Percentiles rank a stretch among this genome's conserved stretches.
Conservation (phyloP, 495 filamentous ascomycete genomes). For the Aspergillus sparsus region DNA sequence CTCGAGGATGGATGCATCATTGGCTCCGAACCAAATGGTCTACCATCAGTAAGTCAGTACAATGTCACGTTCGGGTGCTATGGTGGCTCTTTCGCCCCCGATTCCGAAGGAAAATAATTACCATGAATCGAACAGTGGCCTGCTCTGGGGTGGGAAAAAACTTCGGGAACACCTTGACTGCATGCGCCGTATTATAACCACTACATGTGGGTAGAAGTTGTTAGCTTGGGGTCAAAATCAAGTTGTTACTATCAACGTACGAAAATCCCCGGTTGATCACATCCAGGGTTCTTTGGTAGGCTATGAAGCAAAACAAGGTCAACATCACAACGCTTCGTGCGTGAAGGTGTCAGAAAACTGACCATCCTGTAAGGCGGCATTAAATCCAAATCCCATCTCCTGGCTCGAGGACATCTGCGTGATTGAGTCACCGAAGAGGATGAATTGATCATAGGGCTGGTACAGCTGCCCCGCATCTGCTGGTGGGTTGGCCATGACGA, state of each 20-base stretch:
- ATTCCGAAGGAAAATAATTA: constrained; percentile 38
- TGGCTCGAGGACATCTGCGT: constrained; percentile 62
- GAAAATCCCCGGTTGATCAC: constrained; percentile 67
- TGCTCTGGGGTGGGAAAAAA: constrained; percentile 58
- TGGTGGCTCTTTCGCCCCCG: not conserved
- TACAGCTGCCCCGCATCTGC: constrained; percentile 22
- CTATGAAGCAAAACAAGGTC: constrained; percentile 33
- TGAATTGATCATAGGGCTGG: constrained; percentile 64
- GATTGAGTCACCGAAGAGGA: constrained; percentile 83
- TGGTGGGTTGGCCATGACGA: constrained; percentile 11
- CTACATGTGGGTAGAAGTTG: constrained; percentile 32
- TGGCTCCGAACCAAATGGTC: constrained; percentile 84
- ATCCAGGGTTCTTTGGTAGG: constrained; percentile 64
- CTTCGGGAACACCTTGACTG: constrained; percentile 56
- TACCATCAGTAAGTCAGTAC: constrained; percentile 32
- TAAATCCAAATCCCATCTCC: constrained; percentile 67
- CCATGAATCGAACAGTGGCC: constrained; percentile 66
- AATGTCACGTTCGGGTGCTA: not conserved
- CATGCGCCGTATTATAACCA: constrained; percentile 69
- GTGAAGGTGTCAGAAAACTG: constrained; percentile 18
- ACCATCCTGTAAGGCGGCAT: constrained; percentile 72
- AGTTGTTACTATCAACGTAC: constrained; percentile 34
- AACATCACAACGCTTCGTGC: not conserved
- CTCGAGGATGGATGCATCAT: constrained; percentile 70
- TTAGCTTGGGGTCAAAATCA: not conserved